These are phyloP conservation scores for Acacia pycnantha DNA, from an alignment of 331 rosid genomes.

Conservation along the genomic window DNA sequence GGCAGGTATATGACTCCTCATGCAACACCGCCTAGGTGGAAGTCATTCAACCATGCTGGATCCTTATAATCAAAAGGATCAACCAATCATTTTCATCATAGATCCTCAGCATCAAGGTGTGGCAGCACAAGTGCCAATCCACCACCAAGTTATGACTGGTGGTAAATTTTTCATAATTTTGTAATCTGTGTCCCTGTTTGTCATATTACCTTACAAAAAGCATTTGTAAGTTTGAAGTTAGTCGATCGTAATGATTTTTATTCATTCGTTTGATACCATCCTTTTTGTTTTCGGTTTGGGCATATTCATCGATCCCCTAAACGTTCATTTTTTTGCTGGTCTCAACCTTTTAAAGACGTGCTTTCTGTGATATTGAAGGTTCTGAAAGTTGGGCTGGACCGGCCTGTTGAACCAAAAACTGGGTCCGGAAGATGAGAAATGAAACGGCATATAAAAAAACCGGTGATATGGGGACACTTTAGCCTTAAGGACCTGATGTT, in stretches of 20 bases:
- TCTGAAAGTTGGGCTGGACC: not conserved
- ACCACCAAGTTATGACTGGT: slow-evolving; percentile 41
- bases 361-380: not conserved
- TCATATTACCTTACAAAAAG: slow-evolving; percentile 11
- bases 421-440: not conserved
- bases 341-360: not conserved
- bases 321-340: not conserved
- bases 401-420: not conserved
- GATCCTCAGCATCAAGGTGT: slow-evolving; percentile 60
- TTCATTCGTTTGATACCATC: not conserved
- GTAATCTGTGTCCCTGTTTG: not conserved
- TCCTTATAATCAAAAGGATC: slow-evolving; percentile 41
- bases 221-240: not conserved
- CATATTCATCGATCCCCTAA: not conserved
- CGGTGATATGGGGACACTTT: too few species aligned
- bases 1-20: slow-evolving; percentile 48
- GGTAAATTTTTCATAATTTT: slow-evolving; percentile 34
- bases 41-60: slow-evolving; percentile 43
- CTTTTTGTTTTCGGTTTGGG: not conserved
- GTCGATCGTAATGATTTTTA: not conserved
- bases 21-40: slow-evolving; percentile 44
- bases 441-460: not conserved
- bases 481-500: too few species aligned
- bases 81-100: slow-evolving; percentile 31
- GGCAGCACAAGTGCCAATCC: slow-evolving; percentile 35